Base-by-base conservation (phyloP, 495 filamentous ascomycete species). In the Penicillium cataractarum region DNA sequence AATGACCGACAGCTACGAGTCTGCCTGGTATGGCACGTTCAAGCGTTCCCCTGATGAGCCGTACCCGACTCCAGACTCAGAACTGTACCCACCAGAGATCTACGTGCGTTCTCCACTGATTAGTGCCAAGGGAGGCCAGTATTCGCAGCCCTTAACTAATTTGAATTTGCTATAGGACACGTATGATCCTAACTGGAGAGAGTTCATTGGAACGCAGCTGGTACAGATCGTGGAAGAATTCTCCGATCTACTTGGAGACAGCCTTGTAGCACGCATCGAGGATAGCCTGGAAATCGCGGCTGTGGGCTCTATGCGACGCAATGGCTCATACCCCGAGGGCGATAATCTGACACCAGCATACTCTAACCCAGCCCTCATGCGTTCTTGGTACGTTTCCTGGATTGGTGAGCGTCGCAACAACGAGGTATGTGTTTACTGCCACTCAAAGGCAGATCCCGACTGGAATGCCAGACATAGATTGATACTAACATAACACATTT, bases 191-290 rank as follows among this genome's bases (percentile, higher is more conserved):
- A 73, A 73, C 37, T 73, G 70, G 70, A 69, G 70, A 35, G 70
- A 73, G 40, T 73, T 73, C 42, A 67, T 73, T 29, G 70, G 70
- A 29, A 71, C 65, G 1, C 65, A 73, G 39, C 68, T 73, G 7
- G 63, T 73, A 17, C 70, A 73, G 52, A 65, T 73, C 53, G 70
- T 73, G 26, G 70, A 73, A 58, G 70, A 73, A 48, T 73, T 73
- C 46, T 68, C 70, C 3, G 63, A 65, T 46, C 57, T 71, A 4
- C 64, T 73, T 9, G 70, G 70, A 0, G 26, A 53, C 4, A 55
- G 46, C 21, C 58, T 73, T 0, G 62, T 71, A n/a, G 32, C 53
- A 21, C 62, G 58, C 27, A 73, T 73, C 42, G 63, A 70, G 33
- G 66, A 65, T 29, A 65, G 60, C n/a, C 46, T 73, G 37, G 70